Conservation (phyloP, 345 rosid species). For the Camelina laxa region DNA sequence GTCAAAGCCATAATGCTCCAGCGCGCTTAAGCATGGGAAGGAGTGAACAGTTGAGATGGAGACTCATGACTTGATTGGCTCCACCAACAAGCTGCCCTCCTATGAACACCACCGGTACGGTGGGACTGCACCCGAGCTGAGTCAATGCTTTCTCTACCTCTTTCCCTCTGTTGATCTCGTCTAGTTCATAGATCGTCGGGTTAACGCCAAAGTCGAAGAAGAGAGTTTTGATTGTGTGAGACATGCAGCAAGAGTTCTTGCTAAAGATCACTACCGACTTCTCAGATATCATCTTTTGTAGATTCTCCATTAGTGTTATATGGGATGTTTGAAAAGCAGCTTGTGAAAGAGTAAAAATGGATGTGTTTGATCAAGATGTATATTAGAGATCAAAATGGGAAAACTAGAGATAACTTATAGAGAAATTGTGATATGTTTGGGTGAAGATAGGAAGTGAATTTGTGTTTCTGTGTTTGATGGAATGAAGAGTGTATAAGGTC, state of each 20-base stretch:
- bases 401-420: not conserved
- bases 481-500: conserved; percentile 18
- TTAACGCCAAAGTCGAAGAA: conserved; percentile 71
- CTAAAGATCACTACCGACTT: conserved; percentile 86
- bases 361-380: not conserved
- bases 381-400: not conserved
- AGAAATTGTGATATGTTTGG: conserved; percentile 18
- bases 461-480: conserved; percentile 8
- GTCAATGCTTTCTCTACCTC: conserved; percentile 75
- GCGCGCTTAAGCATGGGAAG: conserved; percentile 66
- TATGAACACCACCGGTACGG: conserved; percentile 72
- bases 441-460: conserved; percentile 24
- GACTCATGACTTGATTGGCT: conserved; percentile 75
- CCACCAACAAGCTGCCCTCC: conserved; percentile 81
- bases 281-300: conserved; percentile 56
- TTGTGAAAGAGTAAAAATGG: not conserved
- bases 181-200: conserved; percentile 67
- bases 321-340: not conserved
- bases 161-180: conserved; percentile 59
- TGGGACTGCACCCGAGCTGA: conserved; percentile 62
- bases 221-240: conserved; percentile 71
- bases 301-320: conserved; percentile 55
- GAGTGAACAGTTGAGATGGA: conserved; percentile 68
- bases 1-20: conserved; percentile 79
- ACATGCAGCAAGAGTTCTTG: conserved; percentile 72